phyloP scores from a whole-genome alignment of 2,329 filamentous ascomycete genomes.

The Diplodia corticola region DNA sequence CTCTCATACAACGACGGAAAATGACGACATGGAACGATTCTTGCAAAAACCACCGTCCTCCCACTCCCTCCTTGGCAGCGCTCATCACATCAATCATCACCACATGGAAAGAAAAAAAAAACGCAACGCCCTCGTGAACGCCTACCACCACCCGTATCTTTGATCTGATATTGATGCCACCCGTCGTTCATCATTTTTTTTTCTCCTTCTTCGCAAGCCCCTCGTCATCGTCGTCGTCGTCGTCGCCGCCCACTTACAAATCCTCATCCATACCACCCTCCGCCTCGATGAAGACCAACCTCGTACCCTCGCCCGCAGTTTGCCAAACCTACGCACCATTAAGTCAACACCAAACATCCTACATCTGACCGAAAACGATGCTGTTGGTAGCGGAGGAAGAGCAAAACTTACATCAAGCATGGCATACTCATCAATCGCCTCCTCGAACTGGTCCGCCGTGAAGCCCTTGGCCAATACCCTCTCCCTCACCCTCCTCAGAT shows the following conservation, averaged over 20 bases:
- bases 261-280: constrained; percentile 43
- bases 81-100: not conserved
- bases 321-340: constrained; percentile 53
- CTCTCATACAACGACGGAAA: too few species aligned
- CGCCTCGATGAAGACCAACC: constrained; percentile 57
- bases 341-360: constrained; percentile 33
- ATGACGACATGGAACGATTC: too few species aligned
- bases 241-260: not conserved
- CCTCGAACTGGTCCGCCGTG: constrained; percentile 87
- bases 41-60: too few species aligned
- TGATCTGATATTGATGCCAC: not conserved
- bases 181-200: not conserved
- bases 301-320: constrained; percentile 55
- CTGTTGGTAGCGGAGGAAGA: too few species aligned
- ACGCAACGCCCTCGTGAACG: not conserved
- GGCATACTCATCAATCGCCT: constrained; percentile 86
- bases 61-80: not conserved
- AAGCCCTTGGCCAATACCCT: constrained; percentile 94
- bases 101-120: not conserved
- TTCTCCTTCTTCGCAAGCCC: not conserved
- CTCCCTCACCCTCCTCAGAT: constrained; percentile 84
- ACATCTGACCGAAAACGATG: too few species aligned
- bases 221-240: not conserved
- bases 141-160: not conserved
- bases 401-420: constrained; percentile 75